Conservation (phyloP, 2,329 filamentous ascomycete species). For the Xylariales sp. region DNA sequence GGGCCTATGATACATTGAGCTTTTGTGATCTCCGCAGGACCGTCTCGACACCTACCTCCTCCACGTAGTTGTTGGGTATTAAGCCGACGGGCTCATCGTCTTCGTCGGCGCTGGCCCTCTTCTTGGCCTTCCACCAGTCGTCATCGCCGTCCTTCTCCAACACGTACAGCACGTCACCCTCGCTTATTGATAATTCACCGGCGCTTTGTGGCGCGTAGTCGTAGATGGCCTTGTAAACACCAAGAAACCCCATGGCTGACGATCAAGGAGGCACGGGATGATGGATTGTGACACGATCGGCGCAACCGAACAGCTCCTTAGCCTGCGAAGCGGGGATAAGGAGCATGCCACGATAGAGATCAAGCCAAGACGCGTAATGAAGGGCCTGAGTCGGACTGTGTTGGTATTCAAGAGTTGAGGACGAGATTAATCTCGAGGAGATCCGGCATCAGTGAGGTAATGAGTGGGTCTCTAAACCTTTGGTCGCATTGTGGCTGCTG, state of each 20-base stretch:
- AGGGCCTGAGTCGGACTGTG: too few relatives aligned
- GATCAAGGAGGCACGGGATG: too few relatives aligned
- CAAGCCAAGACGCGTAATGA: too few relatives aligned
- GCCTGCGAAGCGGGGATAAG: too few relatives aligned
- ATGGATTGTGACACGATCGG: too few relatives aligned
- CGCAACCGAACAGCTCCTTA: too few relatives aligned
- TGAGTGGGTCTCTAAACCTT: too few relatives aligned
- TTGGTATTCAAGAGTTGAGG: too few relatives aligned
- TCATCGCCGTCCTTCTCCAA: conserved; percentile 73
- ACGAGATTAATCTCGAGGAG: too few relatives aligned
- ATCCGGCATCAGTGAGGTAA: too few relatives aligned
- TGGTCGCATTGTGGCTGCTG: too few relatives aligned
- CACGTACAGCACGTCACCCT: conserved; percentile 86
- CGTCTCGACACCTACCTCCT: conserved; percentile 63
- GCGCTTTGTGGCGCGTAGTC: conserved; percentile 86
- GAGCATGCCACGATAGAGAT: too few relatives aligned
- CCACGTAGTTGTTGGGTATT: conserved; percentile 91
- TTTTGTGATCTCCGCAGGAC: conserved; percentile 47
- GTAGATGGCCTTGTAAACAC: conserved; percentile 85
- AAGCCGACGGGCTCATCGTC: conserved; percentile 88
- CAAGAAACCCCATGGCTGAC: conserved; percentile 76
- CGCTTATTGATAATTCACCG: conserved; percentile 76
- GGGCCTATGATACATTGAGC: conserved; percentile 49
- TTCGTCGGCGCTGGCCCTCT: conserved; percentile 75
- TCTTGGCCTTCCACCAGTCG: conserved; percentile 97